Percentiles rank a stretch among this genome's conserved stretches.
These are phyloP conservation scores for Lunularia cruciata DNA, from an alignment of 225 moss, liverwort and hornwort genomes.

Conservation along the genomic window DNA sequence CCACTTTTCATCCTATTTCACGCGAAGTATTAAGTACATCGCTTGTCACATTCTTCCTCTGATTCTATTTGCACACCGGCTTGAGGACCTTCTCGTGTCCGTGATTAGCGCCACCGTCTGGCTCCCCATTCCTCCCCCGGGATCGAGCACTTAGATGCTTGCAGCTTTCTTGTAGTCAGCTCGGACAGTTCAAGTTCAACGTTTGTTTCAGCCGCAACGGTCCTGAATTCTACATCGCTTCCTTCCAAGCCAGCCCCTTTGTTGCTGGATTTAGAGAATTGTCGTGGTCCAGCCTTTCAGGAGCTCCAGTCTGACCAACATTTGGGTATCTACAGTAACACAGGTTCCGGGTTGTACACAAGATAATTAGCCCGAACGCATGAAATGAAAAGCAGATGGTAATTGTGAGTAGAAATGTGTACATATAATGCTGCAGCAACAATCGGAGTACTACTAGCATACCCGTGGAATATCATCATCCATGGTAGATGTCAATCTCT, in stretches of 20 bases:
- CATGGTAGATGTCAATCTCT: neutral
- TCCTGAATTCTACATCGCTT: too few species aligned
- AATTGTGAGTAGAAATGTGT: constrained; percentile 1
- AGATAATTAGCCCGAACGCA: neutral
- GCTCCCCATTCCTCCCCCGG: neutral
- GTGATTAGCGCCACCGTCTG: too few species aligned
- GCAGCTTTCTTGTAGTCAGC: neutral
- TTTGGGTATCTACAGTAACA: too few species aligned
- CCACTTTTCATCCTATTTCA: neutral
- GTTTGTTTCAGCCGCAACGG: neutral
- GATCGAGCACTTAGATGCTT: too few species aligned
- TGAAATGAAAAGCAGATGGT: neutral
- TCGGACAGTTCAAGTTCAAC: neutral
- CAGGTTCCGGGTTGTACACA: too few species aligned
- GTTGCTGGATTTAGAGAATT: too few species aligned
- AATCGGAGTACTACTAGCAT: neutral
- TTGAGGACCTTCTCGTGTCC: too few species aligned
- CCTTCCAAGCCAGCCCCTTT: neutral
- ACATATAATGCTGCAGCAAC: neutral
- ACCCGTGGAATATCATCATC: neutral
- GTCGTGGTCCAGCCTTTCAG: too few species aligned
- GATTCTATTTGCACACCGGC: neutral
- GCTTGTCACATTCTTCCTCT: neutral
- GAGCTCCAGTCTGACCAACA: too few species aligned
- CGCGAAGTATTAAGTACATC: neutral